Evolutionary conservation across 805 yeast species (phyloP).

Genomic region (Candida verbasci): DNA sequence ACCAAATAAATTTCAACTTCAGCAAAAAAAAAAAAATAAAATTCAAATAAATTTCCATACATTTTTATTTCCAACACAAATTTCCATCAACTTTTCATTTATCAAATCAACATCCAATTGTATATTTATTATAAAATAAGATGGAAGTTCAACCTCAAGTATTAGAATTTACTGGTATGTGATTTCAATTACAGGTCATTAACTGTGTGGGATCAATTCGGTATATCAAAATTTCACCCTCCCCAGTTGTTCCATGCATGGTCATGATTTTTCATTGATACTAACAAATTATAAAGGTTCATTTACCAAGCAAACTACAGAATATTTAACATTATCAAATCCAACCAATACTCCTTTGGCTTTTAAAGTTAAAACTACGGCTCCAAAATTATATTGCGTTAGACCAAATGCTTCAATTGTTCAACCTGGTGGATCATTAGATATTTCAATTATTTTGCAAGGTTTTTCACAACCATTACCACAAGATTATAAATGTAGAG

Average conservation of each 20-base stretch:
- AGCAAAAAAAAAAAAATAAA: no score
- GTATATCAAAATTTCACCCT: no score
- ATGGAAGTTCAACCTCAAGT: slow-evolving; percentile 72
- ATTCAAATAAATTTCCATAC: no score
- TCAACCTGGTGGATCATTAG: slow-evolving; percentile 65
- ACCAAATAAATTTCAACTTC: no score
- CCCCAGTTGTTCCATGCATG: no score
- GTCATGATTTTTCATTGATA: not conserved
- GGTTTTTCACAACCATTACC: slow-evolving; percentile 76
- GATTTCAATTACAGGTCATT: no score
- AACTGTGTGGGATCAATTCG: no score
- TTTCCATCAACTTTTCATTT: no score
- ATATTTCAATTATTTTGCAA: slow-evolving; percentile 80
- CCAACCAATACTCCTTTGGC: slow-evolving; percentile 60
- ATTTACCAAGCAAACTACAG: slow-evolving; percentile 67
- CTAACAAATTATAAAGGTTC: slow-evolving; percentile 49
- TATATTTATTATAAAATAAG: no score
- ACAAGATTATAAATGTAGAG: slow-evolving; percentile 74
- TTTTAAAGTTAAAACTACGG: slow-evolving; percentile 96
- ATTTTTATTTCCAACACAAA: no score
- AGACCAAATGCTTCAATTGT: slow-evolving; percentile 89
- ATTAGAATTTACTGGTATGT: slow-evolving; percentile 78
- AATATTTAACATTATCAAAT: slow-evolving; percentile 52
- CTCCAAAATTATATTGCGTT: slow-evolving; percentile 92
- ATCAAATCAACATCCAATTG: no score